Evolutionary conservation across 805 yeast genomes (phyloP).

Genomic region (Kurtzmaniella cleridarum): DNA sequence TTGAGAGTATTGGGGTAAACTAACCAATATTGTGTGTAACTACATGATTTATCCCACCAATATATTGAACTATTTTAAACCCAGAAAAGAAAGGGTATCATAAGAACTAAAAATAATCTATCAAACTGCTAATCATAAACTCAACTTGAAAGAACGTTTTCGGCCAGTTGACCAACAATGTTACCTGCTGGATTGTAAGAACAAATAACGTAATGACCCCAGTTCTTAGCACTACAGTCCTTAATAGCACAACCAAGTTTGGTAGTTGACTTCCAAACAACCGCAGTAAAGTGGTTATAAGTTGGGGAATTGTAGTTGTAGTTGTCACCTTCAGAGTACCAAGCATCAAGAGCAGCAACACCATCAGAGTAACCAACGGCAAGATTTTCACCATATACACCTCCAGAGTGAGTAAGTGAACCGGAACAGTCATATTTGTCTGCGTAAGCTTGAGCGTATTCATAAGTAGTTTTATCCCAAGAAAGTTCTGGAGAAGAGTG

Average conservation of each 20-base stretch:
- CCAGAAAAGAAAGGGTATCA: no score
- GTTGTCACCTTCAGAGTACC: constrained; percentile 35
- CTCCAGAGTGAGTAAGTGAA: constrained; percentile 31
- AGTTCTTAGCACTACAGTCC: constrained; percentile 42
- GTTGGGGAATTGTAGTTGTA: constrained; percentile 28
- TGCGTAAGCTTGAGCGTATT: constrained; percentile 47
- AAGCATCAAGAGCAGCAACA: constrained; percentile 28
- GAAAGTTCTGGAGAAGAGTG: constrained; percentile 47
- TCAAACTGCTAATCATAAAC: no score
- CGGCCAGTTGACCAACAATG: constrained; percentile 39
- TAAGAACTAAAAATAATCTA: no score
- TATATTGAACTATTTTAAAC: no score
- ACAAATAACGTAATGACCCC: constrained; percentile 64
- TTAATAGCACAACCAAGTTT: constrained; percentile 69
- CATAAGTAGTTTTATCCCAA: constrained; percentile 53
- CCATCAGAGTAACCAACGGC: constrained; percentile 32
- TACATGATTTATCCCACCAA: no score
- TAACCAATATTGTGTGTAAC: no score
- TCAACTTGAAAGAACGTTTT: constrained; percentile 23
- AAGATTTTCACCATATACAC: constrained; percentile 37
- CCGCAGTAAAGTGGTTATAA: constrained; percentile 68
- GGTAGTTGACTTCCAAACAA: constrained; percentile 64
- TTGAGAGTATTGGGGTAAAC: no score
- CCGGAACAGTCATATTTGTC: constrained; percentile 44
- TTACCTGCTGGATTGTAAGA: constrained; percentile 76